These are phyloP conservation scores for Dorcoceras hygrometricum DNA, from an alignment of 257 asterid species.

Conservation along the genomic window DNA sequence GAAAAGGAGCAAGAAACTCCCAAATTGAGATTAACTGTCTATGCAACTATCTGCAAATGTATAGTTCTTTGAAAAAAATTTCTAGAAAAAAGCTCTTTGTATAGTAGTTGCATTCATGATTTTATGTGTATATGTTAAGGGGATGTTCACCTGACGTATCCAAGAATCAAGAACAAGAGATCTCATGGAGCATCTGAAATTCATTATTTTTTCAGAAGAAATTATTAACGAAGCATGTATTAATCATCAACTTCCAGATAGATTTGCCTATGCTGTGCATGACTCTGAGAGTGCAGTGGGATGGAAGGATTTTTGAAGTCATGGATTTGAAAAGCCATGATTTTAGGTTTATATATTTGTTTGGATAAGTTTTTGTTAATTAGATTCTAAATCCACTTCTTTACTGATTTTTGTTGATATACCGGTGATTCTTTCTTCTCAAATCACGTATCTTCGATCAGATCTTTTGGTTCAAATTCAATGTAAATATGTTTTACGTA, in stretches of 20 bases:
- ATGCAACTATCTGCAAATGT: constrained; percentile 17
- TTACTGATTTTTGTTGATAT: no score
- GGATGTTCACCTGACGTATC: neutral
- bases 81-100: neutral
- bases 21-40: constrained; percentile 6
- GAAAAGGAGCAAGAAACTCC: constrained; percentile 48
- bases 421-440: no score
- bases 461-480: no score
- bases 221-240: neutral
- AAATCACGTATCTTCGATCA: no score
- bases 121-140: neutral
- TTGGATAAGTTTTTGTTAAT: no score
- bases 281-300: neutral
- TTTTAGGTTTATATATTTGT: no score
- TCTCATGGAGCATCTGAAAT: neutral
- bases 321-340: no score
- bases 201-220: neutral
- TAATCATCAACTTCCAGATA: neutral
- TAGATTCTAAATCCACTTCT: no score
- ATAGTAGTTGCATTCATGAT: neutral
- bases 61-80: constrained; percentile 9
- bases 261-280: neutral
- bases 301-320: no score
- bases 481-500: no score
- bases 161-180: no score